Percentiles rank a stretch among this genome's conserved stretches.
phyloP scores from a whole-genome alignment of 129 eudicot genomes.

The Apium graveolens region DNA sequence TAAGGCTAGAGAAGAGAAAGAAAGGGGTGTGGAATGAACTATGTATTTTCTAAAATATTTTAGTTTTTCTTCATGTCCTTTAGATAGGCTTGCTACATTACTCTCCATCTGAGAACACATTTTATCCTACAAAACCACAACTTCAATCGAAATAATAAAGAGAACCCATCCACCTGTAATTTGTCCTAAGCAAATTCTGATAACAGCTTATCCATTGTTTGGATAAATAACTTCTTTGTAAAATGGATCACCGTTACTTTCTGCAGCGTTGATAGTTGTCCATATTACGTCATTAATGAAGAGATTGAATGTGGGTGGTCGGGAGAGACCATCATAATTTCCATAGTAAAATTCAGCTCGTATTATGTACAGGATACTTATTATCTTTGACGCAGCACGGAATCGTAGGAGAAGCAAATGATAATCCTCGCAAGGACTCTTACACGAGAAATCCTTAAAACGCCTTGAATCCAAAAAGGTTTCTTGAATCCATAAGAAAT shows the following conservation, averaged over 20 bases:
- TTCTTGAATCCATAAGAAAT: no score
- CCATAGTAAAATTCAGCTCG: background rate
- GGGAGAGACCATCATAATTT: background rate
- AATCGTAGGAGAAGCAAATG: no score
- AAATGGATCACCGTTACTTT: background rate
- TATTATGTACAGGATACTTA: background rate
- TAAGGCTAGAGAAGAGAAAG: no score
- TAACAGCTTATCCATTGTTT: background rate
- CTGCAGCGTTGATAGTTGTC: background rate
- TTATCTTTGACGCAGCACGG: no score
- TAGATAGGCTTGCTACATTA: no score
- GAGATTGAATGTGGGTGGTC: background rate
- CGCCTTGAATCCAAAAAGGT: no score
- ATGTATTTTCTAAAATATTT: no score
- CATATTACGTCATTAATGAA: background rate
- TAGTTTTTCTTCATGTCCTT: no score
- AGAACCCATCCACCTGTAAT: background rate
- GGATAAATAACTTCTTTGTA: background rate
- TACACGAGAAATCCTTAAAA: no score
- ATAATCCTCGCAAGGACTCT: no score
- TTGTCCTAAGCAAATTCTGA: background rate
- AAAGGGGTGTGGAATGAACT: no score
- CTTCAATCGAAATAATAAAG: background rate
- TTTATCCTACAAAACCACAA: background rate
- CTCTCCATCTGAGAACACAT: background rate